Conservation (phyloP, 164 flowering plant species). For the Paratinospora sagittata region DNA sequence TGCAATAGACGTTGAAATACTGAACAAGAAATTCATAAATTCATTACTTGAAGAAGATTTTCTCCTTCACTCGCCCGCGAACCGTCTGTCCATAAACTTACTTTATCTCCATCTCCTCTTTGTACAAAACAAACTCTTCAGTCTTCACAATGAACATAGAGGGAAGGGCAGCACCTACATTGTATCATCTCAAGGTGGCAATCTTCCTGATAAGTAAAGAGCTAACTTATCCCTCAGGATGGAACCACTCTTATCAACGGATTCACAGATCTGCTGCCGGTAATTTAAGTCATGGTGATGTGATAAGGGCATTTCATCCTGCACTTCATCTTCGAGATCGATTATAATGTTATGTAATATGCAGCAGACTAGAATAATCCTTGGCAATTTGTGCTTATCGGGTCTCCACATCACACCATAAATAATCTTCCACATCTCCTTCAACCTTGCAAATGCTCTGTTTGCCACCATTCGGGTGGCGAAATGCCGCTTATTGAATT, state of each 20-base stretch:
- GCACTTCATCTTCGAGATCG: constrained; percentile 69
- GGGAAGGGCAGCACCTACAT: too few species aligned
- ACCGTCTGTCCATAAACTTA: too few species aligned
- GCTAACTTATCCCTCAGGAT: constrained; percentile 50
- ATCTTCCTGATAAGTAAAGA: constrained; percentile 39
- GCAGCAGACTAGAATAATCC: constrained; percentile 84
- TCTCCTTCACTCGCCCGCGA: too few species aligned
- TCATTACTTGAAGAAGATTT: too few species aligned
- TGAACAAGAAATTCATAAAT: too few species aligned
- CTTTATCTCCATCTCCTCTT: too few species aligned
- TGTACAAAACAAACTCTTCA: too few species aligned
- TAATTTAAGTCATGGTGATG: constrained; percentile 54
- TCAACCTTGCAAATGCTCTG: constrained; percentile 66
- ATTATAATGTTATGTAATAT: constrained; percentile 89
- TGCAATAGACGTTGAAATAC: too few species aligned
- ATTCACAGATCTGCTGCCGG: constrained; percentile 36
- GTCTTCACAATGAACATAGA: too few species aligned
- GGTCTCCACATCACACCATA: constrained; percentile 92
- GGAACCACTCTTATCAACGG: constrained; percentile 33
- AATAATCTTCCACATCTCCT: constrained; percentile 80
- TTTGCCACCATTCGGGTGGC: constrained; percentile 62
- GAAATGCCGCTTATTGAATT: constrained; percentile 66
- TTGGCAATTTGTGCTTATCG: constrained; percentile 73
- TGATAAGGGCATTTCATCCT: constrained; percentile 47
- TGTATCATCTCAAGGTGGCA: constrained; percentile 25